Percentiles rank a stretch among this genome's conserved stretches.
These are phyloP conservation scores for Penicillium taxi DNA, from an alignment of 495 filamentous ascomycete genomes.

Conservation along the genomic window DNA sequence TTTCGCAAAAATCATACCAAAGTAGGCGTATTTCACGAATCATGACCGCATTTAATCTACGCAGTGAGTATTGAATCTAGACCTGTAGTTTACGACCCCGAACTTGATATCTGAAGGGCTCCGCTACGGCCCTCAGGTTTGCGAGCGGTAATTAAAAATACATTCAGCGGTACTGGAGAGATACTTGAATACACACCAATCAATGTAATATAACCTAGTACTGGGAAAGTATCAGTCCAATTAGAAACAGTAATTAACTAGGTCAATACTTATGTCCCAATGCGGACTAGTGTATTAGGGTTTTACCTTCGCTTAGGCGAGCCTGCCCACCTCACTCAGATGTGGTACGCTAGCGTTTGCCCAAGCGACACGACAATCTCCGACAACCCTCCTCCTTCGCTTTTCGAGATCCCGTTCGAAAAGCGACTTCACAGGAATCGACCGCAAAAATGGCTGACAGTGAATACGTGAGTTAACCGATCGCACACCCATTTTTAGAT, in stretches of 20 bases:
- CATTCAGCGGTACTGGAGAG: too few relatives aligned
- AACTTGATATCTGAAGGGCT: too few relatives aligned
- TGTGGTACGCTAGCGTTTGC: conserved; percentile 27
- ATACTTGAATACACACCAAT: not conserved
- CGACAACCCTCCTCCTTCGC: conserved; percentile 42
- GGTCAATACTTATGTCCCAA: conserved; percentile 9
- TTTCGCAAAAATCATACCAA: not conserved
- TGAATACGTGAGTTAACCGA: conserved; percentile 68
- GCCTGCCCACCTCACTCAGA: conserved; percentile 34
- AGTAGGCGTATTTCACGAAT: too few relatives aligned
- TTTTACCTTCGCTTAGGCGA: conserved; percentile 44
- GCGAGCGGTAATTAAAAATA: too few relatives aligned
- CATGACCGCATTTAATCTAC: too few relatives aligned
- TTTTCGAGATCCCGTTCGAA: conserved; percentile 45
- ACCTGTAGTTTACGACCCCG: too few relatives aligned
- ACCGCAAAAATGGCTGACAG: conserved; percentile 82
- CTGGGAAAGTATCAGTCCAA: not conserved
- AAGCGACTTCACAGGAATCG: conserved; percentile 44
- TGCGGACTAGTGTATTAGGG: conserved; percentile 34
- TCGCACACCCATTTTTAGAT: not conserved
- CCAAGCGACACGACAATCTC: conserved; percentile 38
- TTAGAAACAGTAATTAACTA: conserved; percentile 7
- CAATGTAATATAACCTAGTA: too few relatives aligned
- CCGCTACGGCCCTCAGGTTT: too few relatives aligned
- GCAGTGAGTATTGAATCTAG: too few relatives aligned